Base-by-base conservation (phyloP, 164 flowering plant genomes). In the Macadamia integrifolia region DNA sequence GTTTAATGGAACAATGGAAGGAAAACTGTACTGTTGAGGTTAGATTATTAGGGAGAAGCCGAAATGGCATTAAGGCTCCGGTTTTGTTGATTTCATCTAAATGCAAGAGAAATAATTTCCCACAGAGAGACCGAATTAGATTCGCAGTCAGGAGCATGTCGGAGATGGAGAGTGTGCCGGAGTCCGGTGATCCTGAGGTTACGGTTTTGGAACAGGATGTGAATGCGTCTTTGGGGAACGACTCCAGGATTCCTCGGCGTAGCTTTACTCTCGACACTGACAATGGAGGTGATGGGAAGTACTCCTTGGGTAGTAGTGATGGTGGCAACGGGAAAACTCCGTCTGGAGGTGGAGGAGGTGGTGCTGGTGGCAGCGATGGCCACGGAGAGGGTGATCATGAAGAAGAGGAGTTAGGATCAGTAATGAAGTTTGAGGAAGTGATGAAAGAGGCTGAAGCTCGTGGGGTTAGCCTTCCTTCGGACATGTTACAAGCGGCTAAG, bases 401-500 rank as follows among this genome's bases (percentile, higher is more conserved):
- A n/a, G 93, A 82, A 46, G 67, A 83, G 66, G 97, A 88, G 76
- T 88, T 89, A 65, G 97, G 95, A 6, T 87, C 88, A 8, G 31
- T 89, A 48, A 40, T 91, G 80, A 83, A 80, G 70, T 85, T 77
- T 58, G 92, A 83, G 53, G 93, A 85, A 52, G 88, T 87, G 70
- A 72, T 88, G 69, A 86, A 75, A 49, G 89, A 84, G 78, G 65
- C 81, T 2, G 82, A 88, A 64, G 76, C 74, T 10, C 78, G 82
- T 9, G 87, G 92, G 6, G 88, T 77, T 6, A 76, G 32, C 62
- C 86, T 91, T 68, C 97, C 94, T 32, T 60, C 69, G 1, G 97
- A 91, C 71, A 87, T 91, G 91, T 60, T 88, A 53, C 87, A 89
- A 74, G 95, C 95, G 12, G 95, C 97, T 2, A 82, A 82, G 66